Conservation (phyloP, 1,284 basidiomycete species). For the Ustilago vetiveriae region DNA sequence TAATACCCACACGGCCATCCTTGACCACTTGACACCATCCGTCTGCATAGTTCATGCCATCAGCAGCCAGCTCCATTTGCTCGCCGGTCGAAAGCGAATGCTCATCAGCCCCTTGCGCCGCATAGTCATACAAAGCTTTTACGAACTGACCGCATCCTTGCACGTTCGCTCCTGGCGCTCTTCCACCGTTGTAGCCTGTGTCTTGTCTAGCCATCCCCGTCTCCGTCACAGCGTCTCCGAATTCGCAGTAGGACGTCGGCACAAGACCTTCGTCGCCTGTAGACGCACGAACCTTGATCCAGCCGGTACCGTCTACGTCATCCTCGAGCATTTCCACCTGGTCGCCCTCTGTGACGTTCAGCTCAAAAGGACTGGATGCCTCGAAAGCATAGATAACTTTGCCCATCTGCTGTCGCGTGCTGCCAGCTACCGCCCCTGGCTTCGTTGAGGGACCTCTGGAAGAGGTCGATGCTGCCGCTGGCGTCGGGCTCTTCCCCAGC, state of each 20-base stretch:
- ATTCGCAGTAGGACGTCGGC: conserved; percentile 48
- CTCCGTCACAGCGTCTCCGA: background rate
- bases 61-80: conserved; percentile 27
- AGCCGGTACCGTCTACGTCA: conserved; percentile 46
- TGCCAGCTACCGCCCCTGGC: too few relatives aligned
- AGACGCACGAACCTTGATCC: conserved; percentile 45
- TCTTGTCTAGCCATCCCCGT: background rate
- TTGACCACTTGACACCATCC: conserved; percentile 51
- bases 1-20: conserved; percentile 33
- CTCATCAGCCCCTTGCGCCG: conserved; percentile 48
- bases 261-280: conserved; percentile 38
- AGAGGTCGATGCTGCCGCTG: conserved; percentile 1
- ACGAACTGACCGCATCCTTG: conserved; percentile 40
- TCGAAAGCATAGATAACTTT: conserved; percentile 46
- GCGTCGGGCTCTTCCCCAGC: background rate
- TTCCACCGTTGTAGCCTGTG: conserved; percentile 1
- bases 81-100: conserved; percentile 37
- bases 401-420: conserved; percentile 4
- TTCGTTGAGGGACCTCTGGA: background rate
- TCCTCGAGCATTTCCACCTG: conserved; percentile 44
- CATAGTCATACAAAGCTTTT: conserved; percentile 49
- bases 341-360: conserved; percentile 49
- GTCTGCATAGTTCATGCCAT: conserved; percentile 44
- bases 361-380: conserved; percentile 49
- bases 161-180: background rate